Evolutionary conservation across 805 yeast genomes (phyloP).

Genomic region (Wickerhamiella siamensis): DNA sequence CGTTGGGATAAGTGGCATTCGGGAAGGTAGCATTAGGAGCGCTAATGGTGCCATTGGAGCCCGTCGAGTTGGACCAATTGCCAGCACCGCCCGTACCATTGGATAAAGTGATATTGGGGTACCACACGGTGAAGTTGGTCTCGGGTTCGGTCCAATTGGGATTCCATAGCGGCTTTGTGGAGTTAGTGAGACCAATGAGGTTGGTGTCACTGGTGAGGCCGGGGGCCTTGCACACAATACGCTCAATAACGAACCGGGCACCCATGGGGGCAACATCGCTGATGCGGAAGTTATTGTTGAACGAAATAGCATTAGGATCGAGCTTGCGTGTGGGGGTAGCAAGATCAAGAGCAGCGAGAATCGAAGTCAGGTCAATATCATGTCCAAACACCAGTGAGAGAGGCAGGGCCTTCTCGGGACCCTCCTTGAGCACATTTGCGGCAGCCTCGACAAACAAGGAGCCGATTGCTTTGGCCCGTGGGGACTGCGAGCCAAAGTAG

Average conservation of each 20-base stretch:
- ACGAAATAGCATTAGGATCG: slow-evolving; percentile 32
- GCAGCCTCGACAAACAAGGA: slow-evolving; percentile 36
- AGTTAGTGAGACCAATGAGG: slow-evolving; percentile 3
- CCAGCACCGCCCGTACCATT: not conserved
- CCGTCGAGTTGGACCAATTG: not conserved
- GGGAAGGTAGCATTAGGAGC: not conserved
- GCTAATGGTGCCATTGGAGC: not conserved
- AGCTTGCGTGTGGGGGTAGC: slow-evolving; percentile 29
- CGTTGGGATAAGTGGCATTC: not conserved
- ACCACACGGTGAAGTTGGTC: slow-evolving; percentile 1
- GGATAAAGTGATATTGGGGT: not conserved
- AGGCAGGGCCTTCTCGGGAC: slow-evolving; percentile 22
- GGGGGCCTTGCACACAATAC: slow-evolving; percentile 29
- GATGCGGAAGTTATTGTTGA: slow-evolving; percentile 33
- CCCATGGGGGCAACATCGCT: slow-evolving; percentile 45
- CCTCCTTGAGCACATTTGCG: slow-evolving; percentile 30
- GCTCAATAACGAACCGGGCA: slow-evolving; percentile 37
- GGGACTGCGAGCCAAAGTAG: slow-evolving; percentile 36
- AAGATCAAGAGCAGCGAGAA: slow-evolving; percentile 36
- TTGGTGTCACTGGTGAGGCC: slow-evolving; percentile 10
- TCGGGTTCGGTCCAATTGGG: slow-evolving; percentile 6
- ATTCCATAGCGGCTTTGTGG: slow-evolving; percentile 5
- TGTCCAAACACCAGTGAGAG: slow-evolving; percentile 38
- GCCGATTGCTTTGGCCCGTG: slow-evolving; percentile 30
- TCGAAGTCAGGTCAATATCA: slow-evolving; percentile 38